Evolutionary conservation across 768 basidiomycete genomes (phyloP).

Genomic region (Phallus indusiatus): DNA sequence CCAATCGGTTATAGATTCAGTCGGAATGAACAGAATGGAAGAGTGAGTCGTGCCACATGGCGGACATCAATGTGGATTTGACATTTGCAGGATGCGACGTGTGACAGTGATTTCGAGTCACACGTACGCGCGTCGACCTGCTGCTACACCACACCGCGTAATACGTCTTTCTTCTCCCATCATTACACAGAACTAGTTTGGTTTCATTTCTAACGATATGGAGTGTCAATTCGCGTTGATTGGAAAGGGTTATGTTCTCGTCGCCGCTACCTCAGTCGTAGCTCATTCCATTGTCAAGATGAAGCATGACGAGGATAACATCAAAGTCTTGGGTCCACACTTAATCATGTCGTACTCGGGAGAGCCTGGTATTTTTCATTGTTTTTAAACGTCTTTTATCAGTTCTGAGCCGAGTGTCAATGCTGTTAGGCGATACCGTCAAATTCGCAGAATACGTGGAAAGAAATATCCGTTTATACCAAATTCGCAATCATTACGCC

Average conservation of each 20-base stretch:
- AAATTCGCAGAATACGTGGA: slow-evolving; percentile 96
- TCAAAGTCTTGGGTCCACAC: slow-evolving; percentile 83
- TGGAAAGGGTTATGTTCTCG: slow-evolving; percentile 87
- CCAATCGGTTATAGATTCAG: background rate
- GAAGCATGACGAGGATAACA: slow-evolving; percentile 96
- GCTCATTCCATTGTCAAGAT: slow-evolving; percentile 93
- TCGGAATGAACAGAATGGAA: background rate
- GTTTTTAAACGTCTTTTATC: background rate
- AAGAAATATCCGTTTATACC: slow-evolving; percentile 90
- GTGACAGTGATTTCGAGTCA: background rate
- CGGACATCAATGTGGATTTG: no score
- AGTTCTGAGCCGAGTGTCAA: background rate
- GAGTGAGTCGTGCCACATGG: background rate
- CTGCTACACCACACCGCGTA: background rate
- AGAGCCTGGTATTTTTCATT: slow-evolving; percentile 58
- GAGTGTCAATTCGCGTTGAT: slow-evolving; percentile 86
- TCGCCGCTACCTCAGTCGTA: slow-evolving; percentile 86
- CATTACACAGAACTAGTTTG: background rate
- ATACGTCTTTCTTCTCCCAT: background rate
- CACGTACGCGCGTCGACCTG: slow-evolving; percentile 3
- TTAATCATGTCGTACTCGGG: slow-evolving; percentile 93
- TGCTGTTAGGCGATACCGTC: slow-evolving; percentile 73
- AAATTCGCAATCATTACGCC: slow-evolving; percentile 86
- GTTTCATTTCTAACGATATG: slow-evolving; percentile 35
- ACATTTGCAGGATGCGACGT: background rate